These are phyloP conservation scores for Diplodia scrobiculata DNA, from an alignment of 2,329 filamentous ascomycete genomes.

Conservation along the genomic window DNA sequence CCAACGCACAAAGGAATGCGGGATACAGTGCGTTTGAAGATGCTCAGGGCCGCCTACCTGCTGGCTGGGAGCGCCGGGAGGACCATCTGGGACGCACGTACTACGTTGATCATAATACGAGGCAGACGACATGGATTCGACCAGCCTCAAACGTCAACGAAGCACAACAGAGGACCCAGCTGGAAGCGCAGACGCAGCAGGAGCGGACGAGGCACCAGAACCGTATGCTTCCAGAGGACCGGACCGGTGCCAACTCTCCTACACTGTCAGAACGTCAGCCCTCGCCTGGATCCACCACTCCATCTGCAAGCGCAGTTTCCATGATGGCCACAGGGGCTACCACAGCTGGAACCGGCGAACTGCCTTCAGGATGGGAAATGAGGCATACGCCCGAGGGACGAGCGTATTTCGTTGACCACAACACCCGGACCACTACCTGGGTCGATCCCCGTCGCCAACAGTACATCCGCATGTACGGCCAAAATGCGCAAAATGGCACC, in stretches of 20 bases:
- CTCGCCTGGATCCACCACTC: conserved; percentile 40
- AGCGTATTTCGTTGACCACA: conserved; percentile 97
- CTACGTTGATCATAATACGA: conserved; percentile 96
- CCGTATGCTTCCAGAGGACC: conserved; percentile 90
- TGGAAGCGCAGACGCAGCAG: conserved; percentile 88
- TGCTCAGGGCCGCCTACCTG: conserved; percentile 85
- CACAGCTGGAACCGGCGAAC: conserved; percentile 88
- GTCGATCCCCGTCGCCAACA: conserved; percentile 96
- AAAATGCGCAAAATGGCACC: conserved; percentile 71
- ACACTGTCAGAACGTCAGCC: conserved; percentile 62
- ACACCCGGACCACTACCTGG: conserved; percentile 97
- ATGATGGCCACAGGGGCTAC: conserved; percentile 97
- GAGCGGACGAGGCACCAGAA: conserved; percentile 94
- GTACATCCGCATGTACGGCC: conserved; percentile 97
- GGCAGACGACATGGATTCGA: conserved; percentile 94
- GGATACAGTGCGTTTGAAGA: conserved; percentile 91
- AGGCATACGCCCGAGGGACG: conserved; percentile 92
- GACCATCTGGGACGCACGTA: conserved; percentile 95
- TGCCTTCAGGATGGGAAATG: conserved; percentile 95
- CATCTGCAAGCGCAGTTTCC: conserved; percentile 64
- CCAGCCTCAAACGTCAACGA: conserved; percentile 78
- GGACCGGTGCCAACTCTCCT: conserved; percentile 89
- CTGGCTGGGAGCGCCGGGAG: conserved; percentile 93
- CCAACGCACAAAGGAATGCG: conserved; percentile 36
- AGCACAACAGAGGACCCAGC: conserved; percentile 72